A percentile compares a stretch with the other conserved stretches of the same genome.
Evolutionary conservation across 768 basidiomycete species (phyloP).

Genomic region (Mycena vitilis): DNA sequence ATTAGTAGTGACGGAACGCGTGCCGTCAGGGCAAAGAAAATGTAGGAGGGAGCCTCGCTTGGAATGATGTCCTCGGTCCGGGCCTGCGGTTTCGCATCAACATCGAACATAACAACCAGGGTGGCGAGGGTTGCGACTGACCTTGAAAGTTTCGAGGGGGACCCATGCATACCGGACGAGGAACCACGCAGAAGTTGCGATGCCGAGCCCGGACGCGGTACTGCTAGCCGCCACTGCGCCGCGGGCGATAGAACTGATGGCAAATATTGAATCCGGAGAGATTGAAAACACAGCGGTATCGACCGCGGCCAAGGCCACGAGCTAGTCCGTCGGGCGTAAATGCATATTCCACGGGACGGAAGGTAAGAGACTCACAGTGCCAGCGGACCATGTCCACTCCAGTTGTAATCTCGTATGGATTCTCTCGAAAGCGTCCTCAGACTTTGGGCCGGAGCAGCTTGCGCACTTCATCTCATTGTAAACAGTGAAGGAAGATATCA

Average conservation of each 20-base stretch:
- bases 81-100: constrained; percentile 42
- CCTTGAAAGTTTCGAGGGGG: constrained; percentile 64
- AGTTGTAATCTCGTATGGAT: constrained; percentile 59
- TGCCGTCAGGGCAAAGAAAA: constrained; percentile 77
- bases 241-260: constrained; percentile 57
- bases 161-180: constrained; percentile 70
- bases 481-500: constrained; percentile 64
- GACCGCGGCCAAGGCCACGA: constrained; percentile 69
- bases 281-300: constrained; percentile 75
- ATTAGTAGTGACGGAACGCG: constrained; percentile 73
- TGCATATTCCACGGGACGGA: background rate
- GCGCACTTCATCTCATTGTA: constrained; percentile 68
- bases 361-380: constrained; percentile 55
- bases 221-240: constrained; percentile 68
- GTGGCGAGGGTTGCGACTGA: constrained; percentile 41
- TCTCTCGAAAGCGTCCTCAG: constrained; percentile 62
- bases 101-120: background rate
- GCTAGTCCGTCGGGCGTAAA: constrained; percentile 44
- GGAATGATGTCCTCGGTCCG: constrained; percentile 61
- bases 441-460: background rate
- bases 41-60: constrained; percentile 56
- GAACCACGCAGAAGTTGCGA: constrained; percentile 74
- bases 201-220: constrained; percentile 72
- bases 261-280: constrained; percentile 62
- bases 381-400: constrained; percentile 79